Evolutionary conservation across 345 rosid genomes (phyloP).

Genomic region (Aquilaria malaccensis): DNA sequence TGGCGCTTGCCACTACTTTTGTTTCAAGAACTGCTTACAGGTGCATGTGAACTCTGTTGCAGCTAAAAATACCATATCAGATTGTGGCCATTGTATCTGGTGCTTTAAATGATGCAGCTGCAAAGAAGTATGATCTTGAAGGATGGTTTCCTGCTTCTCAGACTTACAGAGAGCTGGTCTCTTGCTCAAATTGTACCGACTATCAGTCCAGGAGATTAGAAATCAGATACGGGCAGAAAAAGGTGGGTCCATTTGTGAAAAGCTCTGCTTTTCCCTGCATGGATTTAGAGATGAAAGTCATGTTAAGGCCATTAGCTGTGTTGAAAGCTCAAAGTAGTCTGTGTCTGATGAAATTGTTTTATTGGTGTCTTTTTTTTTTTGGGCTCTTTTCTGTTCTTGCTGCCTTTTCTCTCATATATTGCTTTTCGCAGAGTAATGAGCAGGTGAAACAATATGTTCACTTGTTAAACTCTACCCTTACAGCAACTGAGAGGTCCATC

Average conservation of each 20-base stretch:
- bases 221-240: constrained; percentile 89
- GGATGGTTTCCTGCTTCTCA: constrained; percentile 94
- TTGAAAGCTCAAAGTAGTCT: too few relatives aligned
- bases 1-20: neutral
- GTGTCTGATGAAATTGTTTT: too few relatives aligned
- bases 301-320: too few relatives aligned
- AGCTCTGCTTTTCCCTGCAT: constrained; percentile 1
- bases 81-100: constrained; percentile 87
- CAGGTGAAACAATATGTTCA: constrained; percentile 77
- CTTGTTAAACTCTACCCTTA: constrained; percentile 82
- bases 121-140: constrained; percentile 92
- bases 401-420: too few relatives aligned
- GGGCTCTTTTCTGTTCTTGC: too few relatives aligned
- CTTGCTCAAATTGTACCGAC: constrained; percentile 90
- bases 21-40: neutral
- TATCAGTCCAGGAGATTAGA: constrained; percentile 84
- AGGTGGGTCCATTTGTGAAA: constrained; percentile 32
- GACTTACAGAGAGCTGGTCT: constrained; percentile 87
- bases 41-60: constrained; percentile 18
- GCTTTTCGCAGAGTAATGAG: constrained; percentile 58
- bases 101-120: constrained; percentile 90
- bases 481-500: constrained; percentile 92
- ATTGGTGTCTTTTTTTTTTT: too few relatives aligned
- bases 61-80: constrained; percentile 81
- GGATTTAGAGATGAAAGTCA: too few relatives aligned